Percentiles rank a stretch among this genome's conserved stretches.
phyloP scores from a whole-genome alignment of 2,329 filamentous ascomycete species.

The Fusarium sp. region DNA sequence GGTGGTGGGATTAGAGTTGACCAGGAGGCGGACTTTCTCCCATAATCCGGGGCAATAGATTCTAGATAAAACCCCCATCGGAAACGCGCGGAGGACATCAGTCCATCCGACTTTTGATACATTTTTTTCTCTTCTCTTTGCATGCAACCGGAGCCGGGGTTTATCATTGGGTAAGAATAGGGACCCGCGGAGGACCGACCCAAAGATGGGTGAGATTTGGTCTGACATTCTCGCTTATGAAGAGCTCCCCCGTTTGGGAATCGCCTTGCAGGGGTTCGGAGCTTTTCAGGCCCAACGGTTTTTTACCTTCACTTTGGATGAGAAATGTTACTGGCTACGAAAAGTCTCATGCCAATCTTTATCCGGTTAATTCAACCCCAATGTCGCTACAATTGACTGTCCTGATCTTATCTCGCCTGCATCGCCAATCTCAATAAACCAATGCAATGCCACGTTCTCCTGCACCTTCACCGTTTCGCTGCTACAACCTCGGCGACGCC shows the following conservation, averaged over 20 bases:
- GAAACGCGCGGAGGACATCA: conserved; percentile 5
- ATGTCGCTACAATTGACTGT: not conserved
- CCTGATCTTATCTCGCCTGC: not conserved
- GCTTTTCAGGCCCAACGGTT: not conserved
- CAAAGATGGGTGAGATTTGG: not conserved
- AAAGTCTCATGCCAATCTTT: not conserved
- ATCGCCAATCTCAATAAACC: not conserved
- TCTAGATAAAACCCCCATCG: not conserved
- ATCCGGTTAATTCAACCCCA: not conserved
- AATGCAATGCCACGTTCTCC: not conserved
- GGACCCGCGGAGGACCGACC: conserved; percentile 30
- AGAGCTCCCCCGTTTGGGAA: conserved; percentile 9
- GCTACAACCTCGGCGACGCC: not conserved
- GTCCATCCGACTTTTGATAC: not conserved
- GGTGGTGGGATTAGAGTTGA: not conserved
- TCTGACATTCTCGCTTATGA: conserved; percentile 23
- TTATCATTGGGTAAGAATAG: not conserved
- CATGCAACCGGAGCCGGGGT: conserved; percentile 16
- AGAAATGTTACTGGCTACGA: not conserved
- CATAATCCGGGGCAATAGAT: not conserved
- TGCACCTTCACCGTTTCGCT: not conserved
- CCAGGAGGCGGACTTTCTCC: not conserved
- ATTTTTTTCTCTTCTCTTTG: not conserved
- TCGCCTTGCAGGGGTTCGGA: not conserved
- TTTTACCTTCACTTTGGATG: not conserved